phyloP scores from a whole-genome alignment of 2,329 filamentous ascomycete genomes.

The Dactylonectria estremocensis region DNA sequence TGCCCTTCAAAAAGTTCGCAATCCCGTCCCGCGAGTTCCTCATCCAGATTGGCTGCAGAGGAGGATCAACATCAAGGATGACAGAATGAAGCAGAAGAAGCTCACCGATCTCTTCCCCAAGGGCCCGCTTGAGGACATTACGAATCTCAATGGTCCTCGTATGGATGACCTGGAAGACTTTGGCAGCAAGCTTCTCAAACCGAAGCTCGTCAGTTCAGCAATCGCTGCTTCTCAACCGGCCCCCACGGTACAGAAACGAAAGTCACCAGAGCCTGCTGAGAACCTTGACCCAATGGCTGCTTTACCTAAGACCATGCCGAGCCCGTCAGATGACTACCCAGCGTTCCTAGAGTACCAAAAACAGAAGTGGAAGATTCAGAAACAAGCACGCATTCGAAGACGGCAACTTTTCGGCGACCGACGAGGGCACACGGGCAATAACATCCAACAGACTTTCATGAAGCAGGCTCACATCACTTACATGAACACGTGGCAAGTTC shows the following conservation, averaged over 20 bases:
- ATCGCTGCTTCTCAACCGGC: constrained; percentile 70
- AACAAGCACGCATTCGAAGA: constrained; percentile 86
- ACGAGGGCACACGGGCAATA: constrained; percentile 64
- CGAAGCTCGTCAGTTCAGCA: constrained; percentile 70
- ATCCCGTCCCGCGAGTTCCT: constrained; percentile 92
- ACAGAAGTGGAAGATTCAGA: constrained; percentile 98
- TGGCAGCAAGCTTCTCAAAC: constrained; percentile 77
- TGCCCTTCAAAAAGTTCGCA: constrained; percentile 93
- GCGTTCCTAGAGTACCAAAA: constrained; percentile 96
- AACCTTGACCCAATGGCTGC: constrained; percentile 84
- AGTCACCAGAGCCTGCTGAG: constrained; percentile 78
- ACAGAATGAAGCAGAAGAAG: constrained; percentile 98
- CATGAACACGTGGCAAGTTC: constrained; percentile 93
- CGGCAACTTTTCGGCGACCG: constrained; percentile 95
- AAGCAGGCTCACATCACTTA: constrained; percentile 93
- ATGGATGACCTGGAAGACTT: constrained; percentile 86
- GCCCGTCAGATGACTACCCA: constrained; percentile 87
- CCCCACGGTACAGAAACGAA: constrained; percentile 75
- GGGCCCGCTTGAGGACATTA: constrained; percentile 81
- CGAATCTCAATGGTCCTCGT: constrained; percentile 71
- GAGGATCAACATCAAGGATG: constrained; percentile 94
- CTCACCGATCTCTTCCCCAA: constrained; percentile 87
- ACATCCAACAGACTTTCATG: constrained; percentile 82
- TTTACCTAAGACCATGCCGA: constrained; percentile 87
- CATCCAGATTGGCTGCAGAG: constrained; percentile 98